Base-by-base conservation (phyloP, 106 monocot species). In the Cymbidium sinense region DNA sequence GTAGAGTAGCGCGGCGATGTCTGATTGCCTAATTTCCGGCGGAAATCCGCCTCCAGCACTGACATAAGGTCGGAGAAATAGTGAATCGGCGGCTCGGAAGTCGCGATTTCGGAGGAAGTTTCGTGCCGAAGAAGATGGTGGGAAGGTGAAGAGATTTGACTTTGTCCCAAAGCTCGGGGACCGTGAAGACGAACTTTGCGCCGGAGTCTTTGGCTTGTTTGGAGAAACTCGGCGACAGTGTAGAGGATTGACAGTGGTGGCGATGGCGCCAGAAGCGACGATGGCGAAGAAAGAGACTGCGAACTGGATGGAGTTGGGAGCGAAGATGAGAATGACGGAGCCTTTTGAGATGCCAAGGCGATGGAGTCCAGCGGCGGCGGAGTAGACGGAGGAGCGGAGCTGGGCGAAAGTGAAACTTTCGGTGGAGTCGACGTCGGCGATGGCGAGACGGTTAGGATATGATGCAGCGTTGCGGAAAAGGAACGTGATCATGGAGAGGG, bases 231-330 rank as follows among this genome's bases (percentile, higher is more conserved):
- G 34, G 69, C 1, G 70, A 77, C 69, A 31, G 96, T 96, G 81
- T 91, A 93, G 29, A 15, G 96, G 93, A 55, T 96, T 93, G 75
- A 77, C 91, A 27, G 96, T 91, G 70, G 93, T 93, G 64, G 80
- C 84, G 78, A 96, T 62, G 78, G 93, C 93, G 58, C 93, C 93
- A 23, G 87, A 79, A 21, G 84, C 73, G 70, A 87, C 35, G 83
- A 86, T 74, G 17, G 84, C 87, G 82, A 96, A 77, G 86, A 91
- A 91, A 78, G 78, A 70, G 76, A 89, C 65, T 18, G 80, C 83
- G 81, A 85, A 96, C 35, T 80, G 80, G 77, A 89, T 7, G 84
- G 89, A 96, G 74, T 93, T 93, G 69, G 90, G 87, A 21, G 95
- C 79, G 86, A 93, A 81, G 78, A 96, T 36, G 77, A 96, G 93